phyloP scores from a whole-genome alignment of 257 asterid genomes.

The Nyctanthes arbortristis region DNA sequence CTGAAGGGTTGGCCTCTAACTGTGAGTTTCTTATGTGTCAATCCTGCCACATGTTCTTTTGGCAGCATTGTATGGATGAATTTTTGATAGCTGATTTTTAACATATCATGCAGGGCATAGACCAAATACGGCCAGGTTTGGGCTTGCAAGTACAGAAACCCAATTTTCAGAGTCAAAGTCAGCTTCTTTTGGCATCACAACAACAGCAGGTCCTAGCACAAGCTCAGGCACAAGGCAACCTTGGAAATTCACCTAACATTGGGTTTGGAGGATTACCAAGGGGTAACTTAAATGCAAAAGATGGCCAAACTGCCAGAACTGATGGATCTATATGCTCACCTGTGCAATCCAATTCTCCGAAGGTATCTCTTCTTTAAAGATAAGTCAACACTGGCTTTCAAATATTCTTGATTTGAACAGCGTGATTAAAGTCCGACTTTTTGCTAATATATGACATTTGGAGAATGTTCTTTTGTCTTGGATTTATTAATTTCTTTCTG shows the following conservation, averaged over 20 bases:
- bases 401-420: constrained; percentile 13
- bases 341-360: constrained; percentile 89
- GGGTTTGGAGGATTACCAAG: constrained; percentile 93
- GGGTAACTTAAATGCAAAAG: constrained; percentile 77
- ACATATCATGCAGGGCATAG: constrained; percentile 64
- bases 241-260: constrained; percentile 70
- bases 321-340: constrained; percentile 98
- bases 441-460: constrained; percentile 18
- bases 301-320: constrained; percentile 88
- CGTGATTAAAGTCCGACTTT: constrained; percentile 8
- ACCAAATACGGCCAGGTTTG: constrained; percentile 81
- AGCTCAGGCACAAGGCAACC: constrained; percentile 90
- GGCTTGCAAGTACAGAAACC: constrained; percentile 96
- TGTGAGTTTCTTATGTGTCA: constrained; percentile 55
- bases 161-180: constrained; percentile 75
- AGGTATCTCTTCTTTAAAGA: constrained; percentile 44
- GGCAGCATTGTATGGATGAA: constrained; percentile 7
- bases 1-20: constrained; percentile 99
- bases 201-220: constrained; percentile 95
- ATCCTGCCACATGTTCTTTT: constrained; percentile 11
- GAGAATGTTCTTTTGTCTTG: not conserved
- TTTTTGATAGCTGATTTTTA: constrained; percentile 27
- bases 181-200: constrained; percentile 83
- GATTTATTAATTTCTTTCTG: not conserved
- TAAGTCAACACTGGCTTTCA: constrained; percentile 9